Evolutionary conservation across 2,329 filamentous ascomycete species (phyloP), one percentile per base, ranked within the genome.

Genomic region (Helminthosporium solani): DNA sequence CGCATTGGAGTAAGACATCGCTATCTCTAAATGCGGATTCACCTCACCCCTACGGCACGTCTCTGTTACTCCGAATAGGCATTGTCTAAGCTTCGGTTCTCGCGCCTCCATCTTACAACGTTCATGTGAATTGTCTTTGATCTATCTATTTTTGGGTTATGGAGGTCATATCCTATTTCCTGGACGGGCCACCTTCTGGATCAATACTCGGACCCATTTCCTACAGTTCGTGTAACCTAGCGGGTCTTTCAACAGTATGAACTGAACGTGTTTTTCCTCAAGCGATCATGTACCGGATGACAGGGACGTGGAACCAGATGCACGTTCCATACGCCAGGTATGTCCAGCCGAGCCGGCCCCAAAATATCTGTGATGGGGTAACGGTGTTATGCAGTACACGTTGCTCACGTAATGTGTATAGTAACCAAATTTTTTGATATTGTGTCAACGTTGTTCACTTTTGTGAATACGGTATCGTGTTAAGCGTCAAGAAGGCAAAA

Each of bases 191-290:
- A 44, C 39, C 38, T 47, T 44, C 40, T 50, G 33, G 34, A 44
- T 41, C 9, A 11, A 35, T 33, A 28, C 30, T 21, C 34, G 14
- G 19, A 6, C 33, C 27, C 43, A 27, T 40, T 36, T 28, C 39
- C 21, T 46, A 42, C 30, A 40, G 19, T 14, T 35, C 3, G 41
- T 40, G 33, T 11, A 20, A 40, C 35, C 14, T 30, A 28, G n/a
- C 16, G 33, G 21, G 25, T 20, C 40, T 33, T 21, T 30, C 25
- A 15, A 38, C 21, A 37, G 33, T 15, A 33, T 44, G 27, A 46
- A 43, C 40, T 19, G 36, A 37, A 45, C 50, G 46, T 47, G 42
- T 46, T 43, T 20, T 41, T 53, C n/a, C 34, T 40, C 40, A 38
- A 33, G 33, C 33, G 40, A n/a, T 14, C 18, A 34, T 34, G 25